phyloP scores from a whole-genome alignment of 1,284 basidiomycete genomes.

The Cryptococcus amylolentus region DNA sequence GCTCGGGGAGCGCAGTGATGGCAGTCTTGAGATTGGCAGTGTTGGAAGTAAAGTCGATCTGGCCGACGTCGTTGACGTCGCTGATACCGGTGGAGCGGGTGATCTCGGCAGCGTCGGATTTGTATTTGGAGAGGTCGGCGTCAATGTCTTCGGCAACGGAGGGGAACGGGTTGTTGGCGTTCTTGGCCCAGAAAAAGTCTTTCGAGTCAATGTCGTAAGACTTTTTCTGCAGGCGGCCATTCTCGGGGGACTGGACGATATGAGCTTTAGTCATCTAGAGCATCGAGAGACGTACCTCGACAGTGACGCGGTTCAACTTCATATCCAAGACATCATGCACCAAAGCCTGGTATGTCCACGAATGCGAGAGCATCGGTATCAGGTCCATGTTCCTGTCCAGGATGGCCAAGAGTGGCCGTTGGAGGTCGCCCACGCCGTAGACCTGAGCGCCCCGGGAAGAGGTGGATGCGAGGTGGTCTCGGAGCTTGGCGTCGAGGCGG shows the following conservation, averaged over 20 bases:
- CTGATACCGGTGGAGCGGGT: constrained; percentile 94
- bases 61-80: constrained; percentile 90
- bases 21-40: constrained; percentile 94
- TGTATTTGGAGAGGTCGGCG: constrained; percentile 74
- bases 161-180: constrained; percentile 93
- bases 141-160: constrained; percentile 99
- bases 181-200: constrained; percentile 99
- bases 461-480: constrained; percentile 81
- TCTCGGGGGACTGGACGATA: constrained; percentile 52
- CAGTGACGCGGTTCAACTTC: constrained; percentile 91
- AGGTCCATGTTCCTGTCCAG: constrained; percentile 94
- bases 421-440: constrained; percentile 62
- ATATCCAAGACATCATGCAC: constrained; percentile 97
- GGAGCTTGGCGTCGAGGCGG: constrained; percentile 86
- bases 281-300: constrained; percentile 53
- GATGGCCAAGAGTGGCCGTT: constrained; percentile 90
- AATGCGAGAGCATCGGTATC: constrained; percentile 91
- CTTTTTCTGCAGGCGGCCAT: constrained; percentile 66
- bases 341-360: constrained; percentile 99
- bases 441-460: constrained; percentile 57
- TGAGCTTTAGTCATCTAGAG: neutral
- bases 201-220: constrained; percentile 96
- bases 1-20: constrained; percentile 95
- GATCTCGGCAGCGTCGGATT: constrained; percentile 94
- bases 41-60: constrained; percentile 90